phyloP scores from a whole-genome alignment of 768 basidiomycete genomes.

The Clitopilus passeckerianus region DNA sequence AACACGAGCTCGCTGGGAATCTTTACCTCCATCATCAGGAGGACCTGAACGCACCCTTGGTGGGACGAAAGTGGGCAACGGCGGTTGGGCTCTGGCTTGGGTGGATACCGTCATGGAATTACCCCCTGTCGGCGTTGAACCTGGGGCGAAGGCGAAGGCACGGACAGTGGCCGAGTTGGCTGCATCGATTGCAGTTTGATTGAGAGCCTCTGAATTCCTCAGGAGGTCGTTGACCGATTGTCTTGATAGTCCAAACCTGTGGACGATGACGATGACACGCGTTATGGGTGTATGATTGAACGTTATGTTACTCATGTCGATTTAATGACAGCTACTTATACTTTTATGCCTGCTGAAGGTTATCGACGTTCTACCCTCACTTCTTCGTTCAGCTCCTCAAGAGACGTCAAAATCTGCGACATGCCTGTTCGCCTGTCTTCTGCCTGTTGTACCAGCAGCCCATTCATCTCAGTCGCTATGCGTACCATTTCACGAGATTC shows the following conservation, averaged over 20 bases:
- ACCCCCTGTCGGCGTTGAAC: background rate
- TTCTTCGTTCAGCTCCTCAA: background rate
- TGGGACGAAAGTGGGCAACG: constrained; percentile 70
- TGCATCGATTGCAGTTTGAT: background rate
- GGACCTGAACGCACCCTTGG: constrained; percentile 47
- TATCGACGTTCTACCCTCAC: background rate
- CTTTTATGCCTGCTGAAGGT: background rate
- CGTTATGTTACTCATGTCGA: background rate
- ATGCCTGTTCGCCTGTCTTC: background rate
- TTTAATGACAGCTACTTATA: background rate
- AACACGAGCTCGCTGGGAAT: constrained; percentile 56
- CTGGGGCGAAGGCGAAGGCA: background rate
- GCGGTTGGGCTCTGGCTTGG: constrained; percentile 80
- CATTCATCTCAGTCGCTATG: background rate
- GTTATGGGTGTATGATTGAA: background rate
- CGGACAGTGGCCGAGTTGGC: background rate
- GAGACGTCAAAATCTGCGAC: background rate
- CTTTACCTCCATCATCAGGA: constrained; percentile 37
- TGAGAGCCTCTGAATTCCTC: no score
- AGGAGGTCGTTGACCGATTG: background rate
- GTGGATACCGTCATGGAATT: constrained; percentile 56
- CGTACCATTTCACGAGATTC: background rate
- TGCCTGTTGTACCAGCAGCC: background rate
- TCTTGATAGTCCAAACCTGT: background rate
- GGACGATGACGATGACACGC: no score